A percentile compares a stretch with the other conserved stretches of the same genome.
Conservation (phyloP, 768 basidiomycete species). For the Boletus reticuloceps region DNA sequence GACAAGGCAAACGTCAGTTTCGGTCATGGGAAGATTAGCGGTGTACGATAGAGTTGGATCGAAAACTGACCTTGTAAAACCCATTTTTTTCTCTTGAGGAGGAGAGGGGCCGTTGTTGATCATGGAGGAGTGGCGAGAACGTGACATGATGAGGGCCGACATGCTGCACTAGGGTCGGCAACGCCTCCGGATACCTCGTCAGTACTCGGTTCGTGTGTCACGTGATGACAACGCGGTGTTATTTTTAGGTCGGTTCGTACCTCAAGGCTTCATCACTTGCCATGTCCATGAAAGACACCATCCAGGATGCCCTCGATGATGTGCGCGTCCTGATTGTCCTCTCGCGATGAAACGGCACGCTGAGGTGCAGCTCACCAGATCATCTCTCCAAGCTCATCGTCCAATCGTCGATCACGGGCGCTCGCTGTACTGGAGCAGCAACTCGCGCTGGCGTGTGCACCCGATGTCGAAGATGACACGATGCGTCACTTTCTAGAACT, state of each 20-base stretch:
- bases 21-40: no score
- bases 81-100: no score
- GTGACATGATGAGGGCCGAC: no score
- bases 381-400: constrained; percentile 56
- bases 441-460: constrained; percentile 48
- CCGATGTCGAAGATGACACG: constrained; percentile 41
- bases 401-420: constrained; percentile 50
- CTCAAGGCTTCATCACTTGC: not conserved
- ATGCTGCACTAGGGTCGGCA: no score
- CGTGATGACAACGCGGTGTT: constrained; percentile 28
- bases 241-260: not conserved
- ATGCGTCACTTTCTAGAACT: constrained; percentile 58
- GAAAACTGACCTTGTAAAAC: no score
- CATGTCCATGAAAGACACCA: constrained; percentile 39
- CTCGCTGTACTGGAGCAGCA: constrained; percentile 55
- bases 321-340: constrained; percentile 38
- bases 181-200: no score
- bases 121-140: no score
- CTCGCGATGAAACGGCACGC: constrained; percentile 1
- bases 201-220: constrained; percentile 12
- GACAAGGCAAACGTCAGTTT: no score
- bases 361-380: constrained; percentile 45
- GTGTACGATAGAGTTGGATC: no score
- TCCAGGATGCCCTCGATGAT: constrained; percentile 67
- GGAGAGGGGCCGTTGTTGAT: no score